Evolutionary conservation across 495 filamentous ascomycete species (phyloP), one percentile per base, ranked within the genome.

Genomic region (Penicillium ucsense): DNA sequence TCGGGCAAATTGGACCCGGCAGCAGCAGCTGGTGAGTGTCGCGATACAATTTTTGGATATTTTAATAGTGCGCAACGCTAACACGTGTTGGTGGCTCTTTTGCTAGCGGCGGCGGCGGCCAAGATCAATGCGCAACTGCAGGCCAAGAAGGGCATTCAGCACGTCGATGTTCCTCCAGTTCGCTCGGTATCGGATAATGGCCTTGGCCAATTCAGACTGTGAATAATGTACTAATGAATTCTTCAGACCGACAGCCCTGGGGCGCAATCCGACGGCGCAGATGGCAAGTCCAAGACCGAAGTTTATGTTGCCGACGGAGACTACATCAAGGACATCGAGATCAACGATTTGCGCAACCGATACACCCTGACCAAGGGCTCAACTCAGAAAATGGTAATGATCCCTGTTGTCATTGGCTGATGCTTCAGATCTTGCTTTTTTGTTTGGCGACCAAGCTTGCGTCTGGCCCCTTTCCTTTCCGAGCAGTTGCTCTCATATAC

Each of bases 301-400:
- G 81, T 92, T 68, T 96, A 96, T 62, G 86, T 92, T 55, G 84
- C 88, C 27, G 92, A 95, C 61, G 92, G 92, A 49, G 92, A 98
- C 62, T 96, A 86, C 59, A 95, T 98, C 70, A 88, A 88, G 64
- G 92, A 97, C 61, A 94, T 98, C 60, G 92, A 97, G 67, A 88
- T 98, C 67, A 98, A 98, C 72, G 89, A 96, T 63, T 69, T 97
- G 55, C 88, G 91, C 57, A 98, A 98, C 64, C 86, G 90, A 55
- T 98, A 98, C 62, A 87, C 89, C 65, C 79, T 98, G 72, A 98
- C 92, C 52, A 98, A 95, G 78, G 91, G 92, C 55, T 84, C 87
- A 58, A 95, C 89, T 53, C 92, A 98, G 77, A 94, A 95, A 79
- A 94, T 90, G 92, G 92, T 98, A 97, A 95, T 84, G 88, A 76